Base-by-base conservation (phyloP, 192 early-diverging fungal species). In the Podila clonocystis region DNA sequence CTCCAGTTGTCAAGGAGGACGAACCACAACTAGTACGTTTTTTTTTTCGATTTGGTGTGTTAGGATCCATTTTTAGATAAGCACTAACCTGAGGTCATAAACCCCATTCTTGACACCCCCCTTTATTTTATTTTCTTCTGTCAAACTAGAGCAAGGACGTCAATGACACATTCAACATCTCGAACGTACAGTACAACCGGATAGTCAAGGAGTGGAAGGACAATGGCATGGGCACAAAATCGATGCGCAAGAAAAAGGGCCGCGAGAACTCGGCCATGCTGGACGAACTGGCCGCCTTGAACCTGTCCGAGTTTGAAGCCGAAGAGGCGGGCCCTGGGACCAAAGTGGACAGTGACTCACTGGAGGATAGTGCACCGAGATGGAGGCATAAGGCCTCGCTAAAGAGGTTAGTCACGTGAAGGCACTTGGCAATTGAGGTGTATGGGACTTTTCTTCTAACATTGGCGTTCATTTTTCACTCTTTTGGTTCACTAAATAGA, bases 81-180 rank as follows among this genome's bases (percentile, higher is more conserved):
- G 52, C 9, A 9, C 52, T 55, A 55, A 55, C 34, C 34, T 36
- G 34, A 36, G 0, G 34, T 36, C 34, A 36, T 36, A 36, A 36
- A 36, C 34, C 34, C 34, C 34, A 11, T 36, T 36, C 34, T 36
- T 36, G 34, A 7, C 34, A 7, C 34, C 34, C 9, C 34, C 34
- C 41, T 45, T 45, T 45, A 45, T 15, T 45, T 17, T 38, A 8
- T 38, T 45, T 15, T 36, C 41, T 15, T 45, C 15, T 4, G 4
- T 17, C 20, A 13, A 9, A 11, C 38, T 28, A 90, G 89, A 75
- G 82, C 41, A 88, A 85, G 36, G 77, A 86, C 65, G 85, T 86
- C 9, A 84, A 90, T 41, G 82, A 85, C 66, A 86, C 83, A 64
- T 90, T 83, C 58, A 87, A 86, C 33, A 82, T 90, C 13, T 83